Evolutionary conservation across 176 grass and related monocot species (phyloP).

Genomic region (Saccharum officinarum): DNA sequence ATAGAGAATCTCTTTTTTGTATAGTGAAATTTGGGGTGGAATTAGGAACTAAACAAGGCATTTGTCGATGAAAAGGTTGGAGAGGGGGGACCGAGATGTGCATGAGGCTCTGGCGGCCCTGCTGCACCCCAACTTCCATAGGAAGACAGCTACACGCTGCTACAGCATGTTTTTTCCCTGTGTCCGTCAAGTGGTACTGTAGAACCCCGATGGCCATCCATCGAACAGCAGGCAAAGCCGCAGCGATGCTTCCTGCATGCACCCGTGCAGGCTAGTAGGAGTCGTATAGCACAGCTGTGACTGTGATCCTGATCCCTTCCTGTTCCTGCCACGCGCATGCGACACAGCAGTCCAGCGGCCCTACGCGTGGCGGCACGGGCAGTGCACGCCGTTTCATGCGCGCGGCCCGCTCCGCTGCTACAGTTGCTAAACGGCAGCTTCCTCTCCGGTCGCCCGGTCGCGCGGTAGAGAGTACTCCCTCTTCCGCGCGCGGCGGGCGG

Average conservation of each 20-base stretch:
- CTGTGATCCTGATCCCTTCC: neutral
- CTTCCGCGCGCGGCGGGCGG: too few relatives aligned
- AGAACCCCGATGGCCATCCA: too few relatives aligned
- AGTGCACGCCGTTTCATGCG: slow-evolving; percentile 13
- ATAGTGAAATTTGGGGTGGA: too few relatives aligned
- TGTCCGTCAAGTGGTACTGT: too few relatives aligned
- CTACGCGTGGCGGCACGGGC: neutral
- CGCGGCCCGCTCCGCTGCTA: neutral
- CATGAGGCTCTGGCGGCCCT: neutral
- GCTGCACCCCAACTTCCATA: neutral
- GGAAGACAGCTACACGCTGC: too few relatives aligned
- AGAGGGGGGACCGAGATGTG: too few relatives aligned
- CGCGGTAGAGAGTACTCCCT: too few relatives aligned
- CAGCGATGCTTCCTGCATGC: neutral
- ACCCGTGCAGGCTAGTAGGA: too few relatives aligned
- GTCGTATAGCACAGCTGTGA: too few relatives aligned
- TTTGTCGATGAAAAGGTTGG: neutral
- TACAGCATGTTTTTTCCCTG: too few relatives aligned
- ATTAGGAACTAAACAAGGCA: too few relatives aligned
- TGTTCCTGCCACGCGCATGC: neutral
- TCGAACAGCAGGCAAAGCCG: neutral
- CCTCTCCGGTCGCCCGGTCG: neutral
- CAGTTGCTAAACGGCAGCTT: neutral
- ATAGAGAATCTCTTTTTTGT: too few relatives aligned
- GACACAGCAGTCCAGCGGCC: neutral